Base-by-base conservation (phyloP, 768 basidiomycete species). In the Lactarius quietus region DNA sequence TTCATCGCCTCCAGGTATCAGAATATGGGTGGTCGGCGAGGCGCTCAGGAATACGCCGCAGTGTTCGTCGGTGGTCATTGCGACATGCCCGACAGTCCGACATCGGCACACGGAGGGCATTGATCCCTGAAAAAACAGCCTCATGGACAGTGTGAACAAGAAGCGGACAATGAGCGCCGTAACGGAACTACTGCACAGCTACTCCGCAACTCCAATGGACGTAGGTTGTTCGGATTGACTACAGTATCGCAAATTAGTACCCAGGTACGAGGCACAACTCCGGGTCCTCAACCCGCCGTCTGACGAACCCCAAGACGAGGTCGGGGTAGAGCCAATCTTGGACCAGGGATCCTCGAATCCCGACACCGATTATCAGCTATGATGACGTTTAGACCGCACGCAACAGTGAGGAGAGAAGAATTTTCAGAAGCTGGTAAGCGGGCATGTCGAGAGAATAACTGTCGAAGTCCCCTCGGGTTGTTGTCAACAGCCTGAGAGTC, bases 111-210 rank as follows among this genome's bases (percentile, higher is more conserved):
- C 18, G 23, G 3, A 18, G 41, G 38, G 26, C 18, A 17, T n/a
- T n/a, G 48, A 6, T 17, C 59, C 10, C 28, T 39, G 59, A 57
- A 56, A 39, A 41, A 38, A 45, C 59, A 9, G 55, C 45, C 59
- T 39, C 59, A 17, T 62, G 38, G 15, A 8, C 18, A 28, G 3
- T 28, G 35, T 20, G 14, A 17, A 9, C 23, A 31, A 17, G 2
- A 23, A 54, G 23, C 10, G 23, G 12, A 56, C 15, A 23, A 10
- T 35, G 4, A 5, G 23, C 23, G 15, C n/a, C 38, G 20, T 65
- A 39, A 39, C 14, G 53, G 43, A 31, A 35, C 53, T 39, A 5
- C 57, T 28, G n/a, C 36, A 35, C 4, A 18, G 54, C 17, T 9
- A 36, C 36, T 36, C 36, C 36, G 36, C 6, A 9, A 2, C 36